Evolutionary conservation across 139 green algal genomes (phyloP).

Genomic region (Chlamydomonas asymmetrica): DNA sequence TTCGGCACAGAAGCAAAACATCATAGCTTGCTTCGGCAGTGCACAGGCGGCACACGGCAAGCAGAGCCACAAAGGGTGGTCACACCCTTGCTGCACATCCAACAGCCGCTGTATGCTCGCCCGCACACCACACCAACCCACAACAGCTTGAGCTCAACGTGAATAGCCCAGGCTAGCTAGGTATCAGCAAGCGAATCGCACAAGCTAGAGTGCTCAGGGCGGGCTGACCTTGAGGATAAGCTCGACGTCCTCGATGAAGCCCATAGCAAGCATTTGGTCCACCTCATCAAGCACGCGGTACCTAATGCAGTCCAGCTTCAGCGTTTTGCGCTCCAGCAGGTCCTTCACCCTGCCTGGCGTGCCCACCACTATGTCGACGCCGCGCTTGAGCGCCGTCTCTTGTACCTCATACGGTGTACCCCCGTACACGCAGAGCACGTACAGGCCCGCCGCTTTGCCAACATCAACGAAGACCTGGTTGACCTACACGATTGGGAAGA

Average conservation of each 20-base stretch:
- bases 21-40: too few species aligned
- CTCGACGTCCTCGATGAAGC: slow-evolving; percentile 99
- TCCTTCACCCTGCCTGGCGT: slow-evolving; percentile 96
- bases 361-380: slow-evolving; percentile 95
- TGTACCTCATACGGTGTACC: slow-evolving; percentile 84
- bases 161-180: too few species aligned
- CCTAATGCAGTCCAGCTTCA: slow-evolving; percentile 78
- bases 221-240: slow-evolving; percentile 85
- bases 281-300: slow-evolving; percentile 97
- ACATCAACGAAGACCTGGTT: slow-evolving; percentile 88
- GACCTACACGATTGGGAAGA: slow-evolving; percentile 59
- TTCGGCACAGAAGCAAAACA: too few species aligned
- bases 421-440: slow-evolving; percentile 91
- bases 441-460: slow-evolving; percentile 70
- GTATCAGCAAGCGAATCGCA: too few species aligned
- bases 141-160: too few species aligned
- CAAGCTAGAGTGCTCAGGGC: too few species aligned
- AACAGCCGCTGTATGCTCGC: background rate
- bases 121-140: background rate
- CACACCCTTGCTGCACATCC: too few species aligned
- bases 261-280: slow-evolving; percentile 99
- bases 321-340: slow-evolving; percentile 82
- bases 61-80: background rate
- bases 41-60: too few species aligned
- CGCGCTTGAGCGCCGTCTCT: slow-evolving; percentile 74